Evolutionary conservation across 169 alveolate genomes (phyloP).

Genomic region (Plasmodium gallinaceum): DNA sequence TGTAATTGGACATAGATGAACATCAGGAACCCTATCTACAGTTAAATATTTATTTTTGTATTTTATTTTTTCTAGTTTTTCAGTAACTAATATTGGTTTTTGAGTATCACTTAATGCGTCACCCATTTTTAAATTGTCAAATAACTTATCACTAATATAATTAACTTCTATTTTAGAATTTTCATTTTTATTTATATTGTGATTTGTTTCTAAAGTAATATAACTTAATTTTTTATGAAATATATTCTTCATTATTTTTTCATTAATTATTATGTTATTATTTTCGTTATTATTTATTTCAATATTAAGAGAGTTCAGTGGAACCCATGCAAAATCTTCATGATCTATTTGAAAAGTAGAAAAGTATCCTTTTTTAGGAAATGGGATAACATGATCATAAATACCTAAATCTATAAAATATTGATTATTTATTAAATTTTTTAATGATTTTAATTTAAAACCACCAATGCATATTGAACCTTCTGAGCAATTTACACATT

Average conservation of each 20-base stretch:
- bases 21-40: constrained; percentile 71
- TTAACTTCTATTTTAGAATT: background rate
- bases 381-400: constrained; percentile 68
- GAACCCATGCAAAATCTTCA: constrained; percentile 61
- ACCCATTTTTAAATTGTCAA: background rate
- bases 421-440: constrained; percentile 71
- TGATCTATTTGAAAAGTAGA: constrained; percentile 66
- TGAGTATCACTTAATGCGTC: background rate
- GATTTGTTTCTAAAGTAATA: constrained; percentile 10
- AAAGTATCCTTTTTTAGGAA: constrained; percentile 72
- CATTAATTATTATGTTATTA: constrained; percentile 16
- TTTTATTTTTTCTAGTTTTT: constrained; percentile 49
- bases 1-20: constrained; percentile 70
- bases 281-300: constrained; percentile 62
- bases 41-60: constrained; percentile 43
- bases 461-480: constrained; percentile 88
- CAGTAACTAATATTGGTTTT: constrained; percentile 39
- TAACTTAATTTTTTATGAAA: constrained; percentile 18
- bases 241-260: constrained; percentile 3
- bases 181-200: background rate
- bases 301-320: constrained; percentile 38
- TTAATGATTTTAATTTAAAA: constrained; percentile 71
- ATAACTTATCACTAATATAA: background rate
- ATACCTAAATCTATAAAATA: constrained; percentile 64
- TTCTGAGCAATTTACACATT: constrained; percentile 80